Base-by-base conservation (phyloP, 2,329 filamentous ascomycete species). In the Arthrobotrys megalospora region DNA sequence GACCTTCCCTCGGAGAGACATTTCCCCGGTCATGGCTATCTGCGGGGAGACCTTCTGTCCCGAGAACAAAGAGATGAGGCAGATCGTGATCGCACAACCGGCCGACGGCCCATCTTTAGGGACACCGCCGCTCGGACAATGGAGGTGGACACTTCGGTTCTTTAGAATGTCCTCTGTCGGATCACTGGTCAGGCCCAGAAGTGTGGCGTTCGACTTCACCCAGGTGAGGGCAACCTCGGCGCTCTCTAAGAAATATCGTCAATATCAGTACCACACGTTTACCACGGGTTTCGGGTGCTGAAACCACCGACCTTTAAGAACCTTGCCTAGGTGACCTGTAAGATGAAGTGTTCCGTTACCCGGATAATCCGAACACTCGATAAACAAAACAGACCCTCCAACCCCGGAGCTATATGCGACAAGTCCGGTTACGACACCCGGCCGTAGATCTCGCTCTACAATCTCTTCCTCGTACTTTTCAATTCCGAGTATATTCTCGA, bases 341-440 rank as follows among this genome's bases (percentile, higher is more conserved):
- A 99, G 90, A 85, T 98, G 96, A 41, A 99, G 93, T 66, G 92
- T 91, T 38, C 96, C 96, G 71, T 90, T 91, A 50, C 96, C 96
- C 0, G 96, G 96, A 94, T 98, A 98, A 83, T 97, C 94, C 10
- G 95, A 93, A 52, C 97, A 93, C 85, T 99, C 96, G 82, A 99
- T 99, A 87, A 99, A 99, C 70, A 99, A 88, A 82, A 99, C 99
- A 83, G 92, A 94, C 58, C 94, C 94, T 41, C 73, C 75, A 28
- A 80, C 32, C 62, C 96, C 95, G 3, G 91, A 92, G 82, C 91
- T 93, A 86, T 97, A 99, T 7, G 96, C 96, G 14, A 99, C 96
- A 36, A 99, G 90, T 12, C 96, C 96, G 0, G 96, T 99, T 43
- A 99, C 95, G 71, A 99, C 92, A 71, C 96, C 96, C 0, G 96